Percentiles rank a stretch among this genome's conserved stretches.
phyloP scores from a whole-genome alignment of 306 rosid species.

The Trifolium dubium region DNA sequence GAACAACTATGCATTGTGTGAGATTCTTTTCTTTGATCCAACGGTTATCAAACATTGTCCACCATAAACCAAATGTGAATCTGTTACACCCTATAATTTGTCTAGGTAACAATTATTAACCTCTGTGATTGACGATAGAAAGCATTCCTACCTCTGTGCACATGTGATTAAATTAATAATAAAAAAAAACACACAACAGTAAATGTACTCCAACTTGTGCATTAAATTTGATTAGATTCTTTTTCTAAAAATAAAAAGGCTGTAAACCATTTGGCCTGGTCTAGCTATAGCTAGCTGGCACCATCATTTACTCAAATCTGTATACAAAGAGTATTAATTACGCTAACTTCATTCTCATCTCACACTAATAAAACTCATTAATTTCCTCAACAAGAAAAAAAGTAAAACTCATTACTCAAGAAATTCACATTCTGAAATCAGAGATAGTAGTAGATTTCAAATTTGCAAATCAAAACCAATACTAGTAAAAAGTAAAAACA shows the following conservation, averaged over 20 bases:
- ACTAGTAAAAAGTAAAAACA: too few relatives aligned
- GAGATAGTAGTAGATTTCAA: too few relatives aligned
- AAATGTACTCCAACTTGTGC: slow-evolving; percentile 24
- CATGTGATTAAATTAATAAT: not conserved
- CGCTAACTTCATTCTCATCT: slow-evolving; percentile 39
- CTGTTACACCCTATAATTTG: not conserved
- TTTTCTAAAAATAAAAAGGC: not conserved
- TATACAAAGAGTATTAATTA: slow-evolving; percentile 1
- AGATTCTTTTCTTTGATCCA: not conserved
- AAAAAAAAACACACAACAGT: not conserved
- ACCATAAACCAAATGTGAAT: not conserved
- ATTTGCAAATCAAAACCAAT: too few relatives aligned
- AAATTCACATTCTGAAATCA: not conserved
- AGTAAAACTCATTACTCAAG: slow-evolving; percentile 26
- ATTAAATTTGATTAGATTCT: slow-evolving; percentile 22
- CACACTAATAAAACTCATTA: slow-evolving; percentile 31
- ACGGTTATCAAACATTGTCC: not conserved
- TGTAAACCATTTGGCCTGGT: slow-evolving; percentile 44
- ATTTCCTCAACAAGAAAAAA: not conserved
- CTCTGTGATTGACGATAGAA: not conserved
- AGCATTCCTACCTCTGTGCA: not conserved
- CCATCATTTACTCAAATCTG: slow-evolving; percentile 54
- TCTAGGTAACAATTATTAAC: not conserved
- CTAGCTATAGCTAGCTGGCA: slow-evolving; percentile 3
- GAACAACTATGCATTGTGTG: too few relatives aligned